Conservation (phyloP, 179 eudicot genomes). For the Pouteria campechiana region DNA sequence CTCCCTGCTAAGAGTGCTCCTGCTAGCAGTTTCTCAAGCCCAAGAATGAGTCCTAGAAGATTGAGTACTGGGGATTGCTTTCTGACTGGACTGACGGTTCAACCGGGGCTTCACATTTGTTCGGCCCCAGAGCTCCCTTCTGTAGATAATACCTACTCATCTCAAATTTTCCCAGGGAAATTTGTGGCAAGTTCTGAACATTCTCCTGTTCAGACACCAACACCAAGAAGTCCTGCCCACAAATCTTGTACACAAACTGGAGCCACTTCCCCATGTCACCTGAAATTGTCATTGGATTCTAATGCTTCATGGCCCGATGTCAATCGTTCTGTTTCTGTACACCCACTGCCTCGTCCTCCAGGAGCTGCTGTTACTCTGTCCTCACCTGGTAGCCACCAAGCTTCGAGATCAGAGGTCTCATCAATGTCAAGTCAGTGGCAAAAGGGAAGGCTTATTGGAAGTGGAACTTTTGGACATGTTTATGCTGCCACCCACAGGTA, state of each 20-base stretch:
- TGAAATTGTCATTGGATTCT: slow-evolving; percentile 32
- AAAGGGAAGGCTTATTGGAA: slow-evolving; percentile 80
- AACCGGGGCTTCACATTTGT: slow-evolving; percentile 27
- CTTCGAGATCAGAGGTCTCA: slow-evolving; percentile 21
- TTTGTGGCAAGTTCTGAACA: slow-evolving; percentile 20
- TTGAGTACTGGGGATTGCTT: slow-evolving; percentile 27
- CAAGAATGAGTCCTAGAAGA: slow-evolving; percentile 58
- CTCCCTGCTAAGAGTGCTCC: slow-evolving; percentile 67
- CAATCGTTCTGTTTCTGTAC: slow-evolving; percentile 26
- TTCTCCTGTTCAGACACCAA: slow-evolving; percentile 41
- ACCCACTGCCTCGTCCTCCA: slow-evolving; percentile 80
- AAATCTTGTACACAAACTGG: slow-evolving; percentile 19
- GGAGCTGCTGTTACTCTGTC: slow-evolving; percentile 22
- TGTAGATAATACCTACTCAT: slow-evolving; percentile 13
- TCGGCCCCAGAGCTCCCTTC: slow-evolving; percentile 36
- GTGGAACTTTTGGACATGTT: slow-evolving; percentile 92
- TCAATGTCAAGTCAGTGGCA: slow-evolving; percentile 55
- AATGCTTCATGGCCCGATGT: slow-evolving; percentile 21
- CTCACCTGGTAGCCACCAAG: slow-evolving; percentile 20
- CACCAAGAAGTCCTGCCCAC: slow-evolving; percentile 16
- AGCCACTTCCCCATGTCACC: slow-evolving; percentile 23
- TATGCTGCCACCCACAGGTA: slow-evolving; percentile 72
- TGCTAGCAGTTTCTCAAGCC: slow-evolving; percentile 45
- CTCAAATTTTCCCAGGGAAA: slow-evolving; percentile 21
- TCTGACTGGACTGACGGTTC: slow-evolving; percentile 13